Percentiles rank a stretch among this genome's conserved stretches.
These are phyloP conservation scores for Tilletia horrida DNA, from an alignment of 1,284 basidiomycete genomes.

Conservation along the genomic window DNA sequence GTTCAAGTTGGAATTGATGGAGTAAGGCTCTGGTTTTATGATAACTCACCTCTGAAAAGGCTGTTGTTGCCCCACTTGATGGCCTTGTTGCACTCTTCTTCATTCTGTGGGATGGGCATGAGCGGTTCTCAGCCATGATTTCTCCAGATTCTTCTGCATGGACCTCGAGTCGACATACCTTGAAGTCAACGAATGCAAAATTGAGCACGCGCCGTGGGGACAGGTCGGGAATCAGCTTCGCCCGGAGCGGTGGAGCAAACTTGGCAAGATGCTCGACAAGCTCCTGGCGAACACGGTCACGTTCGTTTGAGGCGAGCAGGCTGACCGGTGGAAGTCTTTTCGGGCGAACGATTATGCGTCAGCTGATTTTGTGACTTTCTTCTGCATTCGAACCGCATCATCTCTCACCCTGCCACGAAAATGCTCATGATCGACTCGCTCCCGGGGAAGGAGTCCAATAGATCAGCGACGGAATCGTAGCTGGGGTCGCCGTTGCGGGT, in stretches of 20 bases:
- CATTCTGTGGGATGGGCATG: neutral
- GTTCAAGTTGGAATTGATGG: neutral
- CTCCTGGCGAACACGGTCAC: neutral
- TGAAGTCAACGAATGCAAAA: slow-evolving; percentile 10
- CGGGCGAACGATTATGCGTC: no score
- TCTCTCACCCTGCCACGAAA: slow-evolving; percentile 13
- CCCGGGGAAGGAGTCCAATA: neutral
- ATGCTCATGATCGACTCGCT: slow-evolving; percentile 13
- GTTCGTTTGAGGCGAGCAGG: neutral
- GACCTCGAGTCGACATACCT: no score
- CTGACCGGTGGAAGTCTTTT: slow-evolving; percentile 4
- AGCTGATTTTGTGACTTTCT: neutral
- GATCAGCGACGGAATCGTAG: neutral
- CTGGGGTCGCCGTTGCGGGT: neutral
- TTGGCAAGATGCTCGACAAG: neutral
- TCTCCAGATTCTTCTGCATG: neutral
- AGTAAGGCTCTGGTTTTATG: neutral
- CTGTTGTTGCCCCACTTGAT: neutral
- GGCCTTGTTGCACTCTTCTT: slow-evolving; percentile 16
- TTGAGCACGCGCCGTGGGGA: neutral
- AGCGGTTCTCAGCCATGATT: neutral
- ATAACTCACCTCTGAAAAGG: neutral
- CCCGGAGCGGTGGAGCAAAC: slow-evolving; percentile 3
- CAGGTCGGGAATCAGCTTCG: neutral
- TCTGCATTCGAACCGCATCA: neutral